Conservation (phyloP, 169 alveolate genomes). For the Cryptosporidium canis region DNA sequence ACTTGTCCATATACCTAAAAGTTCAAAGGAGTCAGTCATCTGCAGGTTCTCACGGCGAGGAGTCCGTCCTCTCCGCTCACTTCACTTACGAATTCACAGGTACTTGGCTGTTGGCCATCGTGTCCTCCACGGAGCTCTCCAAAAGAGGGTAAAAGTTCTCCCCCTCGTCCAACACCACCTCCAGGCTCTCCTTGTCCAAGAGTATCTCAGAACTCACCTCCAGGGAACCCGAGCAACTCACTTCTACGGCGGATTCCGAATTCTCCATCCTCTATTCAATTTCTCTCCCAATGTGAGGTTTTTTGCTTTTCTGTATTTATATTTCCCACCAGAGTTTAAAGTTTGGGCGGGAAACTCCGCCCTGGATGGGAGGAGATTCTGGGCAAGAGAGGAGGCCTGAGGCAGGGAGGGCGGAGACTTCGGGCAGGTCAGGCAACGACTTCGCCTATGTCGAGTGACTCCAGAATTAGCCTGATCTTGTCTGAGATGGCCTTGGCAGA, state of each 20-base stretch:
- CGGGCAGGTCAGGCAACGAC: not conserved
- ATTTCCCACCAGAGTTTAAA: not conserved
- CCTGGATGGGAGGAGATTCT: not conserved
- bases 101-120: not conserved
- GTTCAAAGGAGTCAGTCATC: not conserved
- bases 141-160: conserved; percentile 60
- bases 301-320: not conserved
- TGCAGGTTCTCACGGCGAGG: not conserved
- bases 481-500: not conserved
- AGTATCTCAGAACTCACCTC: not conserved
- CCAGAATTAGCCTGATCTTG: conserved; percentile 11
- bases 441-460: not conserved
- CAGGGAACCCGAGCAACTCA: not conserved
- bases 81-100: conserved; percentile 21
- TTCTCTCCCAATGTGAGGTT: not conserved
- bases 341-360: not conserved
- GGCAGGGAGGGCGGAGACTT: not conserved
- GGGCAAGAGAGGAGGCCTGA: not conserved
- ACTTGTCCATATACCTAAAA: conserved; percentile 53
- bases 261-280: not conserved
- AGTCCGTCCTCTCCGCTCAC: not conserved
- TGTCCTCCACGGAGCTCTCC: conserved; percentile 49
- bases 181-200: not conserved
- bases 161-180: conserved; percentile 25
- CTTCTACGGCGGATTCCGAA: not conserved